Evolutionary conservation across 495 filamentous ascomycete genomes (phyloP).

Genomic region (Penicillium lividum): DNA sequence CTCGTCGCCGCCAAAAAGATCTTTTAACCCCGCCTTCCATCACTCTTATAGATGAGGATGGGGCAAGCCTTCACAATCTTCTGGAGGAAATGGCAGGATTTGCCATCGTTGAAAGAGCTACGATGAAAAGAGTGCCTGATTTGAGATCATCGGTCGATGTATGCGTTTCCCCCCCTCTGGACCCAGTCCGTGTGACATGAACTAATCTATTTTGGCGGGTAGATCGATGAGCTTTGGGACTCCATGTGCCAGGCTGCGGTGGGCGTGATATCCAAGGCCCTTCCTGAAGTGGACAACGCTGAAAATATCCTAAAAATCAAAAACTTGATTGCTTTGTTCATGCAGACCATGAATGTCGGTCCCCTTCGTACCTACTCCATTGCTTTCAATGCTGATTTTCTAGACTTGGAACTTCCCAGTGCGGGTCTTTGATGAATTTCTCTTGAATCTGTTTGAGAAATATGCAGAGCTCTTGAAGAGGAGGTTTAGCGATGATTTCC

Average conservation of each 20-base stretch:
- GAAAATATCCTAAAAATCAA: constrained; percentile 89
- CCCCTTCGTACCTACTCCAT: not conserved
- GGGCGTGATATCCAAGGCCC: constrained; percentile 70
- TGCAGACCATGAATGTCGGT: constrained; percentile 90
- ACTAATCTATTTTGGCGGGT: constrained; percentile 10
- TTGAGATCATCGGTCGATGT: constrained; percentile 85
- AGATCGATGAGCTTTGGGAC: constrained; percentile 97
- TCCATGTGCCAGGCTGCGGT: constrained; percentile 93
- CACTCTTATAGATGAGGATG: constrained; percentile 70
- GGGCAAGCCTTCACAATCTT: constrained; percentile 76
- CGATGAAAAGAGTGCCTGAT: constrained; percentile 80
- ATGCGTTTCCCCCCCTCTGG: constrained; percentile 7
- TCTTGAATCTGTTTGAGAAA: constrained; percentile 85
- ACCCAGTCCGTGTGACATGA: not conserved
- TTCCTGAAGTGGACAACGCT: constrained; percentile 76
- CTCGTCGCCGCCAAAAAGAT: constrained; percentile 87
- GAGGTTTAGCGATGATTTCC: constrained; percentile 89
- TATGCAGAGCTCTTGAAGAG: constrained; percentile 90
- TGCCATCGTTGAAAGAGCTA: constrained; percentile 92
- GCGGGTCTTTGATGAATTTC: constrained; percentile 74
- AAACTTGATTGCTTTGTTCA: constrained; percentile 87
- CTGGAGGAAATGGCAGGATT: constrained; percentile 94
- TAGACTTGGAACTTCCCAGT: constrained; percentile 91
- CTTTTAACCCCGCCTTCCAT: constrained; percentile 74
- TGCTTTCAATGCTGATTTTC: constrained; percentile 13